A percentile compares a stretch with the other conserved stretches of the same genome.
Evolutionary conservation across 2,329 filamentous ascomycete species (phyloP).

Genomic region (Aspergillus pseudoviridinutans): DNA sequence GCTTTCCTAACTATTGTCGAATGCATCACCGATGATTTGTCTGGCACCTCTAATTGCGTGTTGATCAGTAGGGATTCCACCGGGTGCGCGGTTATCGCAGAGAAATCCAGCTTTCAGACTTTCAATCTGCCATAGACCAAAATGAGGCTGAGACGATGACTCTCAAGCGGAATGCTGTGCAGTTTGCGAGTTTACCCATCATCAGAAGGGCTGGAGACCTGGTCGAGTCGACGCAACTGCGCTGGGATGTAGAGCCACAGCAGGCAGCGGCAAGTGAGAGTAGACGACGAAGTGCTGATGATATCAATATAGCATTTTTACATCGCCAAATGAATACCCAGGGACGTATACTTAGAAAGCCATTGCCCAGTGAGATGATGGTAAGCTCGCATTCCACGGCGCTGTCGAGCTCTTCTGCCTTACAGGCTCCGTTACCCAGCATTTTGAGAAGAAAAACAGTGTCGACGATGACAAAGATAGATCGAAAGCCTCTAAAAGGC

Average conservation of each 20-base stretch:
- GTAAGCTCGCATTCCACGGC: background rate
- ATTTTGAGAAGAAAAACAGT: background rate
- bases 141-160: constrained; percentile 10
- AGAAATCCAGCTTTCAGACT: constrained; percentile 19
- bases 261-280: constrained; percentile 3
- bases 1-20: constrained; percentile 4
- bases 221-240: constrained; percentile 7
- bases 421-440: background rate
- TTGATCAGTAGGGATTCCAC: constrained; percentile 30
- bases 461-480: background rate
- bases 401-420: background rate
- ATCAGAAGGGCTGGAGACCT: constrained; percentile 3
- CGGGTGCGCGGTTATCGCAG: constrained; percentile 24
- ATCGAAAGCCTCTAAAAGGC: background rate
- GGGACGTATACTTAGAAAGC: background rate
- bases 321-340: background rate
- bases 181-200: constrained; percentile 20
- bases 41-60: constrained; percentile 27
- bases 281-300: background rate
- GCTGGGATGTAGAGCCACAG: constrained; percentile 5
- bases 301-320: background rate
- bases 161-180: constrained; percentile 20
- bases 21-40: constrained; percentile 2
- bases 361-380: background rate
- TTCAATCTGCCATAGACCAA: constrained; percentile 16